Evolutionary conservation across 306 rosid genomes (phyloP).

Genomic region (Rosa chinensis): DNA sequence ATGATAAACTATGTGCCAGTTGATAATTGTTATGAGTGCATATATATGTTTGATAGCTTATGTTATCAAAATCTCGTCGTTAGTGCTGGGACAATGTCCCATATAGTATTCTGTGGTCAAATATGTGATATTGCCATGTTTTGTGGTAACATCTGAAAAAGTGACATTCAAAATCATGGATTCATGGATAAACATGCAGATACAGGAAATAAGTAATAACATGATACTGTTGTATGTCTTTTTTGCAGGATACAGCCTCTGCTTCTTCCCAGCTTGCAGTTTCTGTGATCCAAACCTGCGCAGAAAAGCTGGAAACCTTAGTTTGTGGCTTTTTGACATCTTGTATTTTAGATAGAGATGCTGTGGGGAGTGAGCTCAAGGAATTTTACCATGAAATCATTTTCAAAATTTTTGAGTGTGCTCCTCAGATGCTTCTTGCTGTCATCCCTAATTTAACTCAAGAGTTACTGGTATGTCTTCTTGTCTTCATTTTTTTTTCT

Average conservation of each 20-base stretch:
- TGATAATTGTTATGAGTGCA: not conserved
- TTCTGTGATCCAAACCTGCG: conserved; percentile 55
- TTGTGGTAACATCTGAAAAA: not conserved
- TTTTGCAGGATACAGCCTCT: conserved; percentile 59
- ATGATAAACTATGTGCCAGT: not conserved
- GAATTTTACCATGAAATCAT: conserved; percentile 82
- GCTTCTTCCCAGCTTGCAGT: conserved; percentile 76
- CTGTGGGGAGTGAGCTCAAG: conserved; percentile 59
- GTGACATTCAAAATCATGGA: not conserved
- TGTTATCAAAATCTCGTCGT: not conserved
- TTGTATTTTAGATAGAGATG: conserved; percentile 72
- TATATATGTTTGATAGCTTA: not conserved
- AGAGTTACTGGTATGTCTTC: conserved; percentile 63
- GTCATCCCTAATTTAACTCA: conserved; percentile 74
- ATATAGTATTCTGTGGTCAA: not conserved
- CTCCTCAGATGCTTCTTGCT: conserved; percentile 78
- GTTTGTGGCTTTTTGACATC: conserved; percentile 69
- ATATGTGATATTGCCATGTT: not conserved
- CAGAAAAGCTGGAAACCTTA: conserved; percentile 62
- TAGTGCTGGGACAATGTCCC: not conserved
- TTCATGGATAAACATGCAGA: not conserved
- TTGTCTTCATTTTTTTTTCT: not conserved
- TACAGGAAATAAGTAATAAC: not conserved
- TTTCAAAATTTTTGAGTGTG: conserved; percentile 61
- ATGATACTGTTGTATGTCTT: not conserved